A percentile compares a stretch with the other conserved stretches of the same genome.
These are phyloP conservation scores for Tricholoma hemisulphureum DNA, from an alignment of 768 basidiomycete genomes.

Conservation along the genomic window DNA sequence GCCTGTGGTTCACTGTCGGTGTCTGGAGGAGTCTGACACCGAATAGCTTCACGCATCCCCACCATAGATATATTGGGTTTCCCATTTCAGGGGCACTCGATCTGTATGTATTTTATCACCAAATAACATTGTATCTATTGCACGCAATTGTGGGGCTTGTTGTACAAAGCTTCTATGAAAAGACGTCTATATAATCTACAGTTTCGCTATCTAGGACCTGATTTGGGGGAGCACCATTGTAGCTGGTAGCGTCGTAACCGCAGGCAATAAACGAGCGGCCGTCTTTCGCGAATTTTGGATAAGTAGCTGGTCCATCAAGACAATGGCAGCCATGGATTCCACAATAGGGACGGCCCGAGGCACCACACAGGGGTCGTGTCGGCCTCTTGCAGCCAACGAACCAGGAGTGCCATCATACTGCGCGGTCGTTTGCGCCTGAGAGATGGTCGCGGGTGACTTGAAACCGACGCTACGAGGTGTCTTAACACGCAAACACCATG, in stretches of 20 bases:
- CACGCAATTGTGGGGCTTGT: too few species aligned
- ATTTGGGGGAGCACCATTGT: slow-evolving; percentile 75
- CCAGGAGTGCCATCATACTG: slow-evolving; percentile 93
- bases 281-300: slow-evolving; percentile 83
- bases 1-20: slow-evolving; percentile 62
- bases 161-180: too few species aligned
- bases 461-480: slow-evolving; percentile 71
- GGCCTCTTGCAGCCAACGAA: slow-evolving; percentile 83
- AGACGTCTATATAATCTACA: not conserved
- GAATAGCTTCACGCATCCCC: slow-evolving; percentile 23
- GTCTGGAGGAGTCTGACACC: slow-evolving; percentile 53
- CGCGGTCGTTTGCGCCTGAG: slow-evolving; percentile 84
- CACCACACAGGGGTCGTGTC: slow-evolving; percentile 97
- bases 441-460: slow-evolving; percentile 98
- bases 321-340: slow-evolving; percentile 95
- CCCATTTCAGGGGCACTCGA: not conserved
- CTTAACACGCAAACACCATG: not conserved
- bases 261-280: slow-evolving; percentile 75
- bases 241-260: slow-evolving; percentile 84
- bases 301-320: slow-evolving; percentile 91
- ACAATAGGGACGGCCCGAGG: slow-evolving; percentile 97
- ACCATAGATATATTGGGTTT: too few species aligned
- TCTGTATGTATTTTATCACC: not conserved
- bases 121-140: not conserved
- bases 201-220: not conserved